phyloP scores from a whole-genome alignment of 2,329 filamentous ascomycete species.

The Akanthomyces dipterigenus region DNA sequence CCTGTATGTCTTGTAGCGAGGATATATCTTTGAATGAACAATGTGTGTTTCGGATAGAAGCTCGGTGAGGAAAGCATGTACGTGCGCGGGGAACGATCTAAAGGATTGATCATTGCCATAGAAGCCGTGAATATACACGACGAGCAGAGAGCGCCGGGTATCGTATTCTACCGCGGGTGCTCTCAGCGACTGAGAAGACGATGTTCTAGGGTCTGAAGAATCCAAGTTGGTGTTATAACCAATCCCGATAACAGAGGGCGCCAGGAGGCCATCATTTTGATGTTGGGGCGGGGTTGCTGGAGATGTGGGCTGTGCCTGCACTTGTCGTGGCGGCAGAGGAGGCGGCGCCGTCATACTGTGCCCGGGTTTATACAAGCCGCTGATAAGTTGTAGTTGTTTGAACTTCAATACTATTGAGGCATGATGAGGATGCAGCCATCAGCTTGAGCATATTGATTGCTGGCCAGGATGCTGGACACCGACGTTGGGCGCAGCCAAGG shows the following conservation, averaged over 20 bases:
- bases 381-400: neutral
- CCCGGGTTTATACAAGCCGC: neutral
- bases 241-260: neutral
- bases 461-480: neutral
- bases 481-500: neutral
- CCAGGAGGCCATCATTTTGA: neutral
- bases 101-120: slow-evolving; percentile 86
- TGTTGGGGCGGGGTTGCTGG: neutral
- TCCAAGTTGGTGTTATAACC: neutral
- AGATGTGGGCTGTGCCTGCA: neutral
- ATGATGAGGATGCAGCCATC: neutral
- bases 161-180: slow-evolving; percentile 20
- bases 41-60: slow-evolving; percentile 66
- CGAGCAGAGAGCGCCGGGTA: slow-evolving; percentile 53
- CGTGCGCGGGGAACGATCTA: slow-evolving; percentile 77
- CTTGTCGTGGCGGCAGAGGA: neutral
- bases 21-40: slow-evolving; percentile 82
- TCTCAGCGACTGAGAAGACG: slow-evolving; percentile 40
- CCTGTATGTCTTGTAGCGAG: slow-evolving; percentile 69
- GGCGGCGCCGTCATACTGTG: slow-evolving; percentile 2
- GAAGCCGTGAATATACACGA: slow-evolving; percentile 87
- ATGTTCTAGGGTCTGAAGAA: slow-evolving; percentile 38
- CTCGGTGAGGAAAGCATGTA: slow-evolving; percentile 66
- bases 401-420: neutral
- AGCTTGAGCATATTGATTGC: neutral